phyloP scores from a whole-genome alignment of 192 early-diverging fungal species.

The Spizellomyces sp. region DNA sequence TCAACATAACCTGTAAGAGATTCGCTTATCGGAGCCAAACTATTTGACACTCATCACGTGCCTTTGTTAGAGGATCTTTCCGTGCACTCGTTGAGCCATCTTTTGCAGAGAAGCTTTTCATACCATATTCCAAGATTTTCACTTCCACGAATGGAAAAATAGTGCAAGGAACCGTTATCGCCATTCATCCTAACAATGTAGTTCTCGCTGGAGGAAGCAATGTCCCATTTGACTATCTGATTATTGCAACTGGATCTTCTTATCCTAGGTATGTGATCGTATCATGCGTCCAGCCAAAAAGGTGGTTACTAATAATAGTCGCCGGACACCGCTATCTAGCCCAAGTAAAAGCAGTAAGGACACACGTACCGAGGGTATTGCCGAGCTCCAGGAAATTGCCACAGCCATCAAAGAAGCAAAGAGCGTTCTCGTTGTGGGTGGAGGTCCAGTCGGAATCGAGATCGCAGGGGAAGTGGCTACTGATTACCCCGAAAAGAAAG shows the following conservation, averaged over 20 bases:
- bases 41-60: neutral
- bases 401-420: slow-evolving; percentile 52
- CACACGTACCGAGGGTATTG: slow-evolving; percentile 32
- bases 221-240: slow-evolving; percentile 66
- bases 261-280: slow-evolving; percentile 37
- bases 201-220: slow-evolving; percentile 50
- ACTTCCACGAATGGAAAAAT: slow-evolving; percentile 34
- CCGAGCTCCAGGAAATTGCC: slow-evolving; percentile 25
- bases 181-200: slow-evolving; percentile 44
- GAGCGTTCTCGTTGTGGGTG: slow-evolving; percentile 65
- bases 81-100: slow-evolving; percentile 36
- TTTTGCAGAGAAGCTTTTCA: slow-evolving; percentile 34
- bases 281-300: neutral
- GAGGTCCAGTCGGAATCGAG: slow-evolving; percentile 77
- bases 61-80: slow-evolving; percentile 13
- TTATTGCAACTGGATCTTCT: slow-evolving; percentile 63
- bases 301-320: too few relatives aligned
- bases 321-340: neutral
- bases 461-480: slow-evolving; percentile 74
- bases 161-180: slow-evolving; percentile 49
- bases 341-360: neutral
- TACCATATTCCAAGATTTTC: slow-evolving; percentile 46
- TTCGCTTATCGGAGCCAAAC: neutral
- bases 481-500: slow-evolving; percentile 59
- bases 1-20: slow-evolving; percentile 3